Conservation (phyloP, 2,329 filamentous ascomycete genomes). For the Clonostachys rhizophaga region DNA sequence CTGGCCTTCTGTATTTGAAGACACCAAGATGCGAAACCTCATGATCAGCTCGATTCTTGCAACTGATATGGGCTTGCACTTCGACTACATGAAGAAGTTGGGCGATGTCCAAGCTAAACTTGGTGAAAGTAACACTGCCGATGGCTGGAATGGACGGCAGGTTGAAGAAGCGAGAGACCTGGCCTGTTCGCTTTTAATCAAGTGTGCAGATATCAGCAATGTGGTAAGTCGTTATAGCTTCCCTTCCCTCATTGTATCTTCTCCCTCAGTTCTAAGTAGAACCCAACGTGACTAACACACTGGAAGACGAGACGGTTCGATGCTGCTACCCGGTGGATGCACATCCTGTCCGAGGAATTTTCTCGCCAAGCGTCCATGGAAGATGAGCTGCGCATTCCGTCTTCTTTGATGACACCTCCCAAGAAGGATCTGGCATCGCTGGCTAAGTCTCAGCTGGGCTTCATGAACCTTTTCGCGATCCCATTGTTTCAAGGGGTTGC, state of each 20-base stretch:
- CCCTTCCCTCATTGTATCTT: not conserved
- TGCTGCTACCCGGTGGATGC: constrained; percentile 83
- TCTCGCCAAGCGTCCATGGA: constrained; percentile 92
- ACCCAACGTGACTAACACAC: not conserved
- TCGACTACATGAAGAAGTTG: constrained; percentile 91
- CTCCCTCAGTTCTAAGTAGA: not conserved
- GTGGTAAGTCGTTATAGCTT: constrained; percentile 59
- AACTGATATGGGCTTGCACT: constrained; percentile 96
- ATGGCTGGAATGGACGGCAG: constrained; percentile 73
- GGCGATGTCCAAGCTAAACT: constrained; percentile 77
- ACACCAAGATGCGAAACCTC: constrained; percentile 74
- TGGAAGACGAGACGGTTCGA: constrained; percentile 76
- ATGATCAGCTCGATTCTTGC: constrained; percentile 98
- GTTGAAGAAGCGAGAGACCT: constrained; percentile 73
- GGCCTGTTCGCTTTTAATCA: constrained; percentile 88
- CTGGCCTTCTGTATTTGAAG: constrained; percentile 80
- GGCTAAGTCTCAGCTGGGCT: constrained; percentile 83
- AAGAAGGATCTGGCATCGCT: constrained; percentile 80
- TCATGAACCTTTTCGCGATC: constrained; percentile 94
- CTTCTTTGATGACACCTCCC: constrained; percentile 80
- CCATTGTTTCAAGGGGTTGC: constrained; percentile 87
- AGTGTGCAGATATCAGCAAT: constrained; percentile 98
- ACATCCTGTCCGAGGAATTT: constrained; percentile 93
- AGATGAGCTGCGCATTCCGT: constrained; percentile 77
- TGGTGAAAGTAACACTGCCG: constrained; percentile 58